These are phyloP conservation scores for Nymphaea colorata DNA, from an alignment of 164 flowering plant species.

Conservation along the genomic window DNA sequence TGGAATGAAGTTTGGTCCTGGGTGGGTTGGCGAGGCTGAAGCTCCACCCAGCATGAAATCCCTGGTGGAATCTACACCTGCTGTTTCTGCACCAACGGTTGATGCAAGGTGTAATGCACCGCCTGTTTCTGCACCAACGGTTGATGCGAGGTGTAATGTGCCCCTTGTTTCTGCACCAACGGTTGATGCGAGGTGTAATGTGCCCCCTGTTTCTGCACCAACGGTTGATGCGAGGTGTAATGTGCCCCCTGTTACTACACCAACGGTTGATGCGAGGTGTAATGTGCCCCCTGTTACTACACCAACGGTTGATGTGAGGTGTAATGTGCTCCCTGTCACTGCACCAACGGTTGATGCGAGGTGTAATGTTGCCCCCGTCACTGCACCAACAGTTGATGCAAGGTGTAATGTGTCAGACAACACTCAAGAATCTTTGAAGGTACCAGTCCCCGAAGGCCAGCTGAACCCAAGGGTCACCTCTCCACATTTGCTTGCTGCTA, in stretches of 20 bases:
- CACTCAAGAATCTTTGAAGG: conserved; percentile 12
- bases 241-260: not conserved
- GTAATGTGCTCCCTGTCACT: no score
- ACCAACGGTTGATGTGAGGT: no score
- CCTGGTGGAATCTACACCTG: not conserved
- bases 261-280: not conserved
- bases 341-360: no score
- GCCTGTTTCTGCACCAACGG: no score
- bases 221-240: not conserved
- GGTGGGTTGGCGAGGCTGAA: conserved; percentile 53
- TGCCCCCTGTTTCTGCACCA: no score
- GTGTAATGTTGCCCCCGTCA: not conserved
- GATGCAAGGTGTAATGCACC: not conserved
- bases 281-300: not conserved
- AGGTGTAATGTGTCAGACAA: conserved; percentile 1
- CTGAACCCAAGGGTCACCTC: not conserved
- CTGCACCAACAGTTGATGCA: not conserved
- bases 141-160: no score
- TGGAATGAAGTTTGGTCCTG: conserved; percentile 51
- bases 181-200: no score
- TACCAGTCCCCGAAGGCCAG: conserved; percentile 9
- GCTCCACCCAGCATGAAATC: conserved; percentile 3
- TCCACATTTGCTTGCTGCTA: not conserved
- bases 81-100: not conserved
- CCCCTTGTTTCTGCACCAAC: no score